Evolutionary conservation across 1,139 yeast genomes (phyloP), one percentile per base, ranked within the genome.

Genomic region (Magnusiomyces ingens): DNA sequence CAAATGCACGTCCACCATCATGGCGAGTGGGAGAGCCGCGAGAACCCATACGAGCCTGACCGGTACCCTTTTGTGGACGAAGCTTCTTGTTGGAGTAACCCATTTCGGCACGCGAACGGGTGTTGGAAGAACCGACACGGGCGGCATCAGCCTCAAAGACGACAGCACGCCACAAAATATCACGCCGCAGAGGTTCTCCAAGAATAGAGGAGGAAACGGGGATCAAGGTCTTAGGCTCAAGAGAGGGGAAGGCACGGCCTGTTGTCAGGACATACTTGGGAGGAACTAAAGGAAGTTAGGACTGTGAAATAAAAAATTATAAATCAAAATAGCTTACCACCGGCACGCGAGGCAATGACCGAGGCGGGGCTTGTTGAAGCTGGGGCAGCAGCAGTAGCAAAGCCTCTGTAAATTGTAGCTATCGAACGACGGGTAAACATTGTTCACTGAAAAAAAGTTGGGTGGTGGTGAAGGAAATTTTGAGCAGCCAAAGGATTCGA

Each of bases 21-120:
- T 82, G 84, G 72, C 96, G 81, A 53, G 84, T 86, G 47, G 99
- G 99, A 21, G 96, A 88, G 64, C 93, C 93, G 56, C 89, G 90
- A 71, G 90, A 97, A 74, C 99, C 99, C 57, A 82, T 85, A 76
- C 99, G 85, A 54, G 99, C 99, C 58, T 80, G 78, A 71, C 99
- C 99, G 17, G 90, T 74, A 59, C 99, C 98, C 72, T 93, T 93
- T 71, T 93, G 99, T 26, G 90, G 89, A 53, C 82, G 77, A 61
- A 93, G 75, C 69, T 93, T 93, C 65, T 80, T 79, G 69, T 94
- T 81, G 29, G 96, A 86, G 69, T 80, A 91, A 55, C 93, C 91
- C 72, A 85, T 85, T 63, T 89, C 95, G 47, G 88, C 80, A 69
- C 96, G 85, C 55, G 93, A 86, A 46, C 86, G 83, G 40, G 93